Evolutionary conservation across 345 rosid species (phyloP).

Genomic region (Salix exigua): DNA sequence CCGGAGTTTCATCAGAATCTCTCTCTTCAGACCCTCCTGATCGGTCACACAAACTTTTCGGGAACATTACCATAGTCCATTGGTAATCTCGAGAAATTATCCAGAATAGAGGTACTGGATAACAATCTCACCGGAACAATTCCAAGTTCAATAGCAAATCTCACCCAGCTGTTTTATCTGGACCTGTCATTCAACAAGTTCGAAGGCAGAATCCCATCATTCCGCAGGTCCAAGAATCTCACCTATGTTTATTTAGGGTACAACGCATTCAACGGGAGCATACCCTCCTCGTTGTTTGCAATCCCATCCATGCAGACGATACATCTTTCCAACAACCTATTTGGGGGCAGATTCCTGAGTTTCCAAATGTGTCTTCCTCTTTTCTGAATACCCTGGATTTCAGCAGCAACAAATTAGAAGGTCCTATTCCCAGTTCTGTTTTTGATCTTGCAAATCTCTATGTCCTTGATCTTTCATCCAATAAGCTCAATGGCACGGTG

Average conservation of each 20-base stretch:
- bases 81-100: constrained; percentile 16
- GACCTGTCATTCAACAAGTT: constrained; percentile 33
- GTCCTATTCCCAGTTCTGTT: constrained; percentile 14
- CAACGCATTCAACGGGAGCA: constrained; percentile 34
- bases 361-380: not conserved
- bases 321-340: constrained; percentile 25
- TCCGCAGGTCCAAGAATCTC: constrained; percentile 18
- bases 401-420: constrained; percentile 37
- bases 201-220: constrained; percentile 32
- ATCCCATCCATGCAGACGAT: constrained; percentile 15
- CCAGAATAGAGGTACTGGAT: not conserved
- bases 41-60: constrained; percentile 22
- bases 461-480: constrained; percentile 35
- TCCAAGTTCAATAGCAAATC: constrained; percentile 22
- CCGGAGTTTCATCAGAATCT: not conserved
- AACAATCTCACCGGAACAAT: constrained; percentile 32
- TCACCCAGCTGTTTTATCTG: constrained; percentile 24
- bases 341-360: constrained; percentile 14
- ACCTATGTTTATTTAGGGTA: constrained; percentile 17
- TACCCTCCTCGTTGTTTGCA: constrained; percentile 23
- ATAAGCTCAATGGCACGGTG: constrained; percentile 42
- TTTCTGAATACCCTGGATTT: constrained; percentile 32
- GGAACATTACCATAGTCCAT: constrained; percentile 40
- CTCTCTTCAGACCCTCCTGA: constrained; percentile 25
- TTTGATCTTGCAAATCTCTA: constrained; percentile 23